Evolutionary conservation across 768 basidiomycete genomes (phyloP).

Genomic region (Tulasnella calospora): DNA sequence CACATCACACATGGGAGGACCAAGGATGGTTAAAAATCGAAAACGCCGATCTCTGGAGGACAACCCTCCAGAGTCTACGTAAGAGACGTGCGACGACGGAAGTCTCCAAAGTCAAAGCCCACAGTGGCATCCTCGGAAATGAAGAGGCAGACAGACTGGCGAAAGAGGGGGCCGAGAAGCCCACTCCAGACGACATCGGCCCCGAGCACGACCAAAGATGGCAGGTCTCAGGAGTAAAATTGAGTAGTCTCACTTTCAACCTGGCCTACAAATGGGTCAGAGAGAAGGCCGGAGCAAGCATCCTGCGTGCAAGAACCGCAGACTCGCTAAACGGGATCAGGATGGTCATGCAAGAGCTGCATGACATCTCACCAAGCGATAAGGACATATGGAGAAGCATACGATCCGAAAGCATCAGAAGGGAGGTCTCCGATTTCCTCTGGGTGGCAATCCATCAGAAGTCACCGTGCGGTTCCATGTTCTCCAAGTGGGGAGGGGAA

Average conservation of each 20-base stretch:
- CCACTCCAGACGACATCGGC: no score
- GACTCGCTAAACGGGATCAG: no score
- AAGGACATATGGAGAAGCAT: not conserved
- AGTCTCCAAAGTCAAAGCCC: not conserved
- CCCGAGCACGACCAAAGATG: not conserved
- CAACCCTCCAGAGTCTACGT: not conserved
- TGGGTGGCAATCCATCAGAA: constrained; percentile 10
- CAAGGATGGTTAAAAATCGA: not conserved
- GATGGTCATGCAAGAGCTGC: no score
- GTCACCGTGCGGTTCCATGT: not conserved
- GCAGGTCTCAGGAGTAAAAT: not conserved
- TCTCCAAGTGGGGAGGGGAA: constrained; percentile 15
- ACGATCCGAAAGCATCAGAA: not conserved
- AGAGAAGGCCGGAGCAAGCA: no score
- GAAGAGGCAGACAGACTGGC: not conserved
- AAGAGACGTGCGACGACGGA: not conserved
- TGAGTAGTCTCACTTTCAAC: not conserved
- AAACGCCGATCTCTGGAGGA: not conserved
- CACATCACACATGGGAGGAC: not conserved
- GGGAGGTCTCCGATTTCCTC: constrained; percentile 11
- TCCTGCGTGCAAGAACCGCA: no score
- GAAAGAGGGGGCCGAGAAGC: not conserved
- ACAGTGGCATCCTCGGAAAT: not conserved
- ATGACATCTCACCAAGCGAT: not conserved
- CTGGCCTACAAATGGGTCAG: not conserved